These are phyloP conservation scores for Scenedesmus sp. DNA, from an alignment of 163 green algal species.

Conservation along the genomic window DNA sequence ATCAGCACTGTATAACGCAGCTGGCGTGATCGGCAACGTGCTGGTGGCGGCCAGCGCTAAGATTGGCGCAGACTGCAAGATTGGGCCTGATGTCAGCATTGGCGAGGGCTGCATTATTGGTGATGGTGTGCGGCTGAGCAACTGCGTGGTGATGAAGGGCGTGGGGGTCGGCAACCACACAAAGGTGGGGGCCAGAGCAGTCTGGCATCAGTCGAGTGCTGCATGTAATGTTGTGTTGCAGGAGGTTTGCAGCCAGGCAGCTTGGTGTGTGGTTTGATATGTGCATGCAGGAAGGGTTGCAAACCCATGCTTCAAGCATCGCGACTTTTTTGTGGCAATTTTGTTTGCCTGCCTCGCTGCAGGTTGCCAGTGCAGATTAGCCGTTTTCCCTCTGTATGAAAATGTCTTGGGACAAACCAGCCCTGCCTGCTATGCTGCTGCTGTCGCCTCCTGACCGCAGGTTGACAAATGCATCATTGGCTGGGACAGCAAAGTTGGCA, in stretches of 20 bases:
- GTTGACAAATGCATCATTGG: slow-evolving; percentile 85
- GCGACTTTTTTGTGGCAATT: too few relatives aligned
- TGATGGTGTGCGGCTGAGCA: slow-evolving; percentile 92
- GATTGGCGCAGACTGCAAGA: slow-evolving; percentile 72
- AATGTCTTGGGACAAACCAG: background rate
- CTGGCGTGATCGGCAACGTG: slow-evolving; percentile 88
- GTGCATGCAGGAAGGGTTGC: too few relatives aligned
- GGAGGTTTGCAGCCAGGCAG: background rate
- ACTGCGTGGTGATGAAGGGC: slow-evolving; percentile 94
- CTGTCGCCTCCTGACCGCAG: background rate
- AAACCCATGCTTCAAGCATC: too few relatives aligned
- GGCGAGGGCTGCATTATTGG: slow-evolving; percentile 92
- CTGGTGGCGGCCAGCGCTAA: slow-evolving; percentile 90
- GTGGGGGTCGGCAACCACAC: slow-evolving; percentile 91
- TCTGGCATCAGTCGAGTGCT: background rate
- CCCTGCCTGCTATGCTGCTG: background rate
- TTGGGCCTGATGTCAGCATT: slow-evolving; percentile 93
- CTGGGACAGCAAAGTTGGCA: slow-evolving; percentile 84
- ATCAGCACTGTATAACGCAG: slow-evolving; percentile 75
- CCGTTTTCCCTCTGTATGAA: too few relatives aligned
- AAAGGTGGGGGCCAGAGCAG: slow-evolving; percentile 65
- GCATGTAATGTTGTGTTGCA: background rate
- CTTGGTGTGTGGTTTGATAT: background rate
- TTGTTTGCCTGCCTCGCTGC: too few relatives aligned
- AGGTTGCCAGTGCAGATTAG: too few relatives aligned